Conservation (phyloP, 2,329 filamentous ascomycete genomes). For the Thielaviopsis cerberus region DNA sequence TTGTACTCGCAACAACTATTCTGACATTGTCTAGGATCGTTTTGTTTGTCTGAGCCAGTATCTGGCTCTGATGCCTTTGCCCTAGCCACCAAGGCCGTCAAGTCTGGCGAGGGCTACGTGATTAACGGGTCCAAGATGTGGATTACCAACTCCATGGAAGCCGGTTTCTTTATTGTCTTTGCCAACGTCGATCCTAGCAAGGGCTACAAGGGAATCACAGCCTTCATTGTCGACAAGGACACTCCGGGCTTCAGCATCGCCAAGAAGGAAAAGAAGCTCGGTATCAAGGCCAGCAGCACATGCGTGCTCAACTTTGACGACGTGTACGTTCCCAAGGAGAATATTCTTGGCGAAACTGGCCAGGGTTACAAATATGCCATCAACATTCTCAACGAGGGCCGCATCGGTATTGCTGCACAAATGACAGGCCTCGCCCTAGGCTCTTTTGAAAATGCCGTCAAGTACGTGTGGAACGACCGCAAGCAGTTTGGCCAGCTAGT, state of each 20-base stretch:
- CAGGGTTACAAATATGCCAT: constrained; percentile 98
- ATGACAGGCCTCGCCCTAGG: constrained; percentile 95
- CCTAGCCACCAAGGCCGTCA: constrained; percentile 71
- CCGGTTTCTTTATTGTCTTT: constrained; percentile 91
- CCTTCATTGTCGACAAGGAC: constrained; percentile 84
- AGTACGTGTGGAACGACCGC: constrained; percentile 96
- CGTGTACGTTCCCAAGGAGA: constrained; percentile 71
- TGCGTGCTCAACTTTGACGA: constrained; percentile 97
- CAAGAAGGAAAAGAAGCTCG: constrained; percentile 99
- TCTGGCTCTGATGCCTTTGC: constrained; percentile 95
- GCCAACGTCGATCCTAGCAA: constrained; percentile 83
- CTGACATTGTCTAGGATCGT: constrained; percentile 34
- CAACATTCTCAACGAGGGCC: constrained; percentile 78
- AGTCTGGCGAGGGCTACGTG: constrained; percentile 66
- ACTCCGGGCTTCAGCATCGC: constrained; percentile 81
- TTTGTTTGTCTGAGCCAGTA: constrained; percentile 81
- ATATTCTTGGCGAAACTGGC: constrained; percentile 72
- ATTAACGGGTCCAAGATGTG: constrained; percentile 96
- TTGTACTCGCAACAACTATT: not conserved
- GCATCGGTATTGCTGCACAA: constrained; percentile 93
- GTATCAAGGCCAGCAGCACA: constrained; percentile 86
- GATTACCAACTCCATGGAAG: constrained; percentile 96
- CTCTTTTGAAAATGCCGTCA: constrained; percentile 83
- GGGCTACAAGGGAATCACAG: constrained; percentile 92
- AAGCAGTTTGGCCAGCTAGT: constrained; percentile 89